Evolutionary conservation across 345 rosid species (phyloP).

Genomic region (Gossypium stocksii): DNA sequence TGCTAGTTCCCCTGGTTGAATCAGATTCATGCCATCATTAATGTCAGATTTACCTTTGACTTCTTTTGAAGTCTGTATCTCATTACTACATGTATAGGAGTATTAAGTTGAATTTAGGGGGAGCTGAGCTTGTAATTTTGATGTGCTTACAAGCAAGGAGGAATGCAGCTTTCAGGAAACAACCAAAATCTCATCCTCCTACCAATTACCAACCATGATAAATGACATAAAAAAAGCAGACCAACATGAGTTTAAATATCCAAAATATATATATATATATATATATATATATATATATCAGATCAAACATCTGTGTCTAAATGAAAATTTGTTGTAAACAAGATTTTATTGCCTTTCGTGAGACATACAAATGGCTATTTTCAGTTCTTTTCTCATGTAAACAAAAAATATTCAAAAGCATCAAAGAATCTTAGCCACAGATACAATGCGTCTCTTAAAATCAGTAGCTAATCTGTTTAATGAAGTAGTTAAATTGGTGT

Average conservation of each 20-base stretch:
- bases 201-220: neutral
- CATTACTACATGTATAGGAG: no score
- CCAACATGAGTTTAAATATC: neutral
- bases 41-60: no score
- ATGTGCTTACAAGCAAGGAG: neutral
- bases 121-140: no score
- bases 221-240: neutral
- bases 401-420: neutral
- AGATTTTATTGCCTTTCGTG: neutral
- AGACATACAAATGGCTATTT: neutral
- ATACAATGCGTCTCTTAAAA: conserved; percentile 6
- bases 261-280: no score
- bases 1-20: no score
- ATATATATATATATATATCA: no score
- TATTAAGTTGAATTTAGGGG: no score
- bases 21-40: no score
- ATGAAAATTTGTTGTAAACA: neutral
- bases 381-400: neutral
- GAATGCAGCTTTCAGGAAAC: neutral
- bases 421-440: conserved; percentile 24
- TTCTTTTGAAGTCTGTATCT: no score
- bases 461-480: neutral
- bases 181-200: neutral
- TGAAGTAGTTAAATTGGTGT: neutral
- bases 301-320: neutral